phyloP scores from a whole-genome alignment of 140 eudicot species.

The Eryngium alpinum region DNA sequence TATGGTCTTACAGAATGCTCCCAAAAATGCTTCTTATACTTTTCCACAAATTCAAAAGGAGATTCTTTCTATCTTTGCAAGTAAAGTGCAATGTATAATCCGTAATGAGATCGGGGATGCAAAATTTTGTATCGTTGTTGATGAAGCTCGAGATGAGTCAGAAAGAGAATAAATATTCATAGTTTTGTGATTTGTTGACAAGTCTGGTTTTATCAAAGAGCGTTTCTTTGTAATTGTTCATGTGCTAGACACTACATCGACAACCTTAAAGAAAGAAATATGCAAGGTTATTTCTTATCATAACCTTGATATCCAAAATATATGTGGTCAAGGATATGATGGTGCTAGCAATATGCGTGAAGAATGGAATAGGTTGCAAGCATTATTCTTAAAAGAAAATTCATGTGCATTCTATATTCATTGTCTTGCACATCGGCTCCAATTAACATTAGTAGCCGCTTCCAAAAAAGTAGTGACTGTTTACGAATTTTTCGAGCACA shows the following conservation, averaged over 20 bases:
- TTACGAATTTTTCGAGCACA: background rate
- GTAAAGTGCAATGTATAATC: background rate
- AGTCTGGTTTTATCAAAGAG: background rate
- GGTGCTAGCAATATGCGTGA: background rate
- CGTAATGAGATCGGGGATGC: slow-evolving; percentile 3
- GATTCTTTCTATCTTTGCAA: background rate
- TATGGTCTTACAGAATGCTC: slow-evolving; percentile 1
- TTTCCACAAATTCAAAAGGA: background rate
- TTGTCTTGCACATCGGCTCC: background rate
- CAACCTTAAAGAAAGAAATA: background rate
- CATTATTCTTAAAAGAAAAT: background rate
- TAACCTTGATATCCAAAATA: background rate
- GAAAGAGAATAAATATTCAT: background rate
- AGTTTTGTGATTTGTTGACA: slow-evolving; percentile 3
- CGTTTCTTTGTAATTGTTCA: background rate
- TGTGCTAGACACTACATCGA: background rate
- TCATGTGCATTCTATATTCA: background rate
- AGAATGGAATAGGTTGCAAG: background rate
- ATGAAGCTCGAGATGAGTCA: slow-evolving; percentile 15
- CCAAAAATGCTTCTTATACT: background rate
- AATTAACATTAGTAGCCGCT: background rate
- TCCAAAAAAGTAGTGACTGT: background rate
- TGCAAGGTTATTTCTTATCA: background rate
- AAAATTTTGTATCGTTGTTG: slow-evolving; percentile 6
- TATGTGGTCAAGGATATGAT: background rate